These are phyloP conservation scores for Cryptococcus maquisensis DNA, from an alignment of 1,284 basidiomycete species.

Conservation along the genomic window DNA sequence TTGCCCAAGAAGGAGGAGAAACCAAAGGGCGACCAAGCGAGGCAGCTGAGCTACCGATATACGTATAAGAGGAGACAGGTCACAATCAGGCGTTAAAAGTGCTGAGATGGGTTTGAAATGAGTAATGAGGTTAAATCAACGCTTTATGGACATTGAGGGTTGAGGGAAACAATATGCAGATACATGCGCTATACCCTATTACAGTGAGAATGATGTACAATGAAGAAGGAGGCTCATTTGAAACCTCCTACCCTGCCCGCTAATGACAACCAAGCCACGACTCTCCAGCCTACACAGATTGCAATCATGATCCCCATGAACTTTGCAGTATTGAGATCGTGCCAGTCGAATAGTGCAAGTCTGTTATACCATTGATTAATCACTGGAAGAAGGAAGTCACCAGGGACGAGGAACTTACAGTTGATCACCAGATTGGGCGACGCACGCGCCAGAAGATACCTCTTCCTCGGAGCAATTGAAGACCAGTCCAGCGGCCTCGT, in stretches of 20 bases:
- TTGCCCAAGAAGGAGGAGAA: background rate
- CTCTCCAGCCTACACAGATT: slow-evolving; percentile 38
- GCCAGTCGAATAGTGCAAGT: slow-evolving; percentile 41
- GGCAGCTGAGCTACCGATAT: background rate
- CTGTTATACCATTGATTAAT: slow-evolving; percentile 7
- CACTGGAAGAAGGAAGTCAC: slow-evolving; percentile 2
- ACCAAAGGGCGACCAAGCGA: background rate
- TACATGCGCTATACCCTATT: no score
- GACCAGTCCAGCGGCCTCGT: slow-evolving; percentile 45
- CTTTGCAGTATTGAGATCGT: slow-evolving; percentile 39
- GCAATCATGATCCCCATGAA: slow-evolving; percentile 48
- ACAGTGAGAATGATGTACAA: no score
- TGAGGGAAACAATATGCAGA: no score
- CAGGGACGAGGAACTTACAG: slow-evolving; percentile 31
- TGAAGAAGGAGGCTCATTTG: slow-evolving; percentile 3
- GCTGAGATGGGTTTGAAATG: background rate
- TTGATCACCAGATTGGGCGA: slow-evolving; percentile 49
- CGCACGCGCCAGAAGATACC: slow-evolving; percentile 43
- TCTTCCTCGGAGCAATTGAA: slow-evolving; percentile 47
- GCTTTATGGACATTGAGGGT: no score
- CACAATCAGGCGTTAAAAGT: background rate
- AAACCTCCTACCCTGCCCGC: slow-evolving; percentile 27
- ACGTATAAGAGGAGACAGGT: background rate
- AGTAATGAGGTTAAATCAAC: no score
- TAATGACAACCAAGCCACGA: slow-evolving; percentile 30